Percentiles rank a stretch among this genome's conserved stretches.
These are phyloP conservation scores for Gypsophila paniculata DNA, from an alignment of 179 eudicot genomes.

Conservation along the genomic window DNA sequence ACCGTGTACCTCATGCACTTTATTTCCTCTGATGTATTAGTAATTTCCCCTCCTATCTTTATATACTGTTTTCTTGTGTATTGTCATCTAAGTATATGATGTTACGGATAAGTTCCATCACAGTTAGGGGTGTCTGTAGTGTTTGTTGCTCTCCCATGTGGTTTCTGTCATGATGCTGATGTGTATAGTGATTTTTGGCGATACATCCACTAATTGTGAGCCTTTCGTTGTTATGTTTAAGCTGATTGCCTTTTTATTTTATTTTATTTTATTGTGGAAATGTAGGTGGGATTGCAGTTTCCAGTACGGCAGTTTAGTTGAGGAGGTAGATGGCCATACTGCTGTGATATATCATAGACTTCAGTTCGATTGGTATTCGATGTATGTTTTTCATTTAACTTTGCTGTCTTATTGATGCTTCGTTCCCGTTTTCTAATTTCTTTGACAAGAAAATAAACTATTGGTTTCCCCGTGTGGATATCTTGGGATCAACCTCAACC, in stretches of 20 bases:
- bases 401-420: conserved; percentile 11
- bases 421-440: neutral
- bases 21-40: conserved; percentile 1
- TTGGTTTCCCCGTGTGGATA: neutral
- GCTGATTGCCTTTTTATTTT: conserved; percentile 11
- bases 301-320: conserved; percentile 93
- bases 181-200: conserved; percentile 6
- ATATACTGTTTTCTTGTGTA: conserved; percentile 3
- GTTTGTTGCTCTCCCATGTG: conserved; percentile 12
- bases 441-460: neutral
- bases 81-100: neutral
- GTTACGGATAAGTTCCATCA: neutral
- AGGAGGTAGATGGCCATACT: conserved; percentile 99
- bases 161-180: neutral
- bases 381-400: no score
- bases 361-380: conserved; percentile 93
- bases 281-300: conserved; percentile 98
- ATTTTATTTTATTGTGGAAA: conserved; percentile 17
- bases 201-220: neutral
- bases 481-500: neutral
- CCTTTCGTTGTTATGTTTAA: neutral
- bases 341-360: conserved; percentile 89
- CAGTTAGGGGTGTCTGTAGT: neutral
- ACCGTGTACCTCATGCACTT: neutral
- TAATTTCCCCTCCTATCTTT: neutral